phyloP scores from a whole-genome alignment of 192 early-diverging fungal species.

The Gamsiella multidivaricata region DNA sequence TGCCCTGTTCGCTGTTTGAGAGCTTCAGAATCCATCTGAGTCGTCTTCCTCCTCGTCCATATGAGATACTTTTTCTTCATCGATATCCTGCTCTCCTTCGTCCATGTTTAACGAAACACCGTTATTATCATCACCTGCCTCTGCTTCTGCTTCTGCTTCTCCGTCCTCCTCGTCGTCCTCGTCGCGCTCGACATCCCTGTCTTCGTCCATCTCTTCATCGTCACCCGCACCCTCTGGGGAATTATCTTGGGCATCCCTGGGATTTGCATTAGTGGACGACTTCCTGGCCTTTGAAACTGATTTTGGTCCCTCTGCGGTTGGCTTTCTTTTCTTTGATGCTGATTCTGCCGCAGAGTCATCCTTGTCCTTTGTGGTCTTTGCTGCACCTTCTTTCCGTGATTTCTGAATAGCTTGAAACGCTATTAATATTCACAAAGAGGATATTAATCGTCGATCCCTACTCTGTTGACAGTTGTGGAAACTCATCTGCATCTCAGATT shows the following conservation, averaged over 20 bases:
- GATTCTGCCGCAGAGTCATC: conserved; percentile 8
- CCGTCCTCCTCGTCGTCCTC: conserved; percentile 30
- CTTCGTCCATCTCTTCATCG: conserved; percentile 24
- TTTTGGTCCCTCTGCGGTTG: conserved; percentile 7
- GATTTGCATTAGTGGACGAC: conserved; percentile 29
- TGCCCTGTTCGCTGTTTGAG: no score
- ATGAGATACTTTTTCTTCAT: conserved; percentile 17
- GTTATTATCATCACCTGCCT: background rate
- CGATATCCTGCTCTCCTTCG: conserved; percentile 29
- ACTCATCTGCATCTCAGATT: background rate
- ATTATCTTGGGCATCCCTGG: conserved; percentile 29
- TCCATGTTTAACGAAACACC: conserved; percentile 38
- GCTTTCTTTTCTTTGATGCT: conserved; percentile 46
- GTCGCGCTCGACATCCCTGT: conserved; percentile 25
- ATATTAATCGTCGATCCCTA: background rate
- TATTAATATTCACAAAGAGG: background rate
- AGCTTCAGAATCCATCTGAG: conserved; percentile 38
- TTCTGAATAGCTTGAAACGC: conserved; percentile 56
- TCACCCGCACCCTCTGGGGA: background rate
- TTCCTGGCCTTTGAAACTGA: conserved; percentile 36
- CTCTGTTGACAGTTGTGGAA: no score
- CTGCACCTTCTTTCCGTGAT: conserved; percentile 50
- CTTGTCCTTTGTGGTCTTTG: conserved; percentile 23
- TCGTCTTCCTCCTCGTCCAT: conserved; percentile 38
- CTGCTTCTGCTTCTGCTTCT: conserved; percentile 10